Evolutionary conservation across 176 grass and related monocot genomes (phyloP).

Genomic region (maize (Zea mays)): DNA sequence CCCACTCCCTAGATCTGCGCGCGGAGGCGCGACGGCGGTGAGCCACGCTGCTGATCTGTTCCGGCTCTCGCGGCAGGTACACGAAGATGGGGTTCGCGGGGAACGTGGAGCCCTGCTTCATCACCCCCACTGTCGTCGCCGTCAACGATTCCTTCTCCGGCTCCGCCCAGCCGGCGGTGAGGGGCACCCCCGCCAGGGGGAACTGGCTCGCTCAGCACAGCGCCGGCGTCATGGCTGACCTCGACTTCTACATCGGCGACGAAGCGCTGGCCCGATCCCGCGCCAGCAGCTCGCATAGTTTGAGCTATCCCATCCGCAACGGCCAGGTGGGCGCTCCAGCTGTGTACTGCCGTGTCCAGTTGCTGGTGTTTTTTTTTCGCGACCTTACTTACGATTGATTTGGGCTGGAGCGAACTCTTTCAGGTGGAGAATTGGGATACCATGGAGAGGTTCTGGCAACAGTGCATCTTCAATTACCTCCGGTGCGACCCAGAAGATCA

Average conservation of each 20-base stretch:
- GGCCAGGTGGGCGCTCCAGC: constrained; percentile 66
- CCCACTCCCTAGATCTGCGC: constrained; percentile 33
- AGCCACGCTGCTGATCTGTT: constrained; percentile 33
- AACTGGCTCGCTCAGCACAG: constrained; percentile 95
- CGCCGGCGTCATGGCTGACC: constrained; percentile 95
- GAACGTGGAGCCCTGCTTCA: constrained; percentile 97
- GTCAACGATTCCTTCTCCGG: constrained; percentile 79
- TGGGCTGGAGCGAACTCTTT: constrained; percentile 15
- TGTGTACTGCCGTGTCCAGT: background rate
- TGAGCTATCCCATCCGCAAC: constrained; percentile 86
- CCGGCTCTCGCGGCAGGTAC: constrained; percentile 50
- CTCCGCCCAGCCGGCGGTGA: constrained; percentile 45
- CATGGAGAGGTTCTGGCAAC: constrained; percentile 99
- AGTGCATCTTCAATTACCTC: constrained; percentile 92
- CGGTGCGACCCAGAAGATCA: constrained; percentile 93
- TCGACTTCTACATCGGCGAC: constrained; percentile 94
- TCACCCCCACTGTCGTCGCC: constrained; percentile 92
- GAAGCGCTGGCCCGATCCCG: constrained; percentile 71
- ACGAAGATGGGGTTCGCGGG: constrained; percentile 99
- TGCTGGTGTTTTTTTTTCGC: background rate
- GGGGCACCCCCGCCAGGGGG: constrained; percentile 59
- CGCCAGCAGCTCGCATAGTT: constrained; percentile 64
- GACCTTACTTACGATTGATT: background rate
- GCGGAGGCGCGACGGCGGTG: background rate
- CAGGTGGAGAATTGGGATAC: constrained; percentile 98